Percentiles rank a stretch among this genome's conserved stretches.
Evolutionary conservation across 257 asterid genomes (phyloP).

Genomic region (Rhazya stricta): DNA sequence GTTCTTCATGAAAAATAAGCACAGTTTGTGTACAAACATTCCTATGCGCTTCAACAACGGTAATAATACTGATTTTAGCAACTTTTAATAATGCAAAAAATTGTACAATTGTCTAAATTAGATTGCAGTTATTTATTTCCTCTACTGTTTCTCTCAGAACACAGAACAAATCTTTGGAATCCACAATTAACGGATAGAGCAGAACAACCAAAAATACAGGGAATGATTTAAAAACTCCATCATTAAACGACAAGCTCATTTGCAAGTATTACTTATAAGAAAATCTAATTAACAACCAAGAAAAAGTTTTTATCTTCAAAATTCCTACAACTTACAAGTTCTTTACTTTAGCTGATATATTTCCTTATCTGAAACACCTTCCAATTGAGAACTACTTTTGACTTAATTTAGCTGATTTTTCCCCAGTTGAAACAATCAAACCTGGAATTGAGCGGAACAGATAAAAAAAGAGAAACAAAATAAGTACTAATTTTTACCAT

Average conservation of each 20-base stretch:
- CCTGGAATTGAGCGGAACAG: background rate
- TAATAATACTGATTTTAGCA: background rate
- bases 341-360: background rate
- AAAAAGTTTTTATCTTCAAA: background rate
- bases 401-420: background rate
- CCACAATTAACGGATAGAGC: background rate
- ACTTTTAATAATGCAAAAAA: background rate
- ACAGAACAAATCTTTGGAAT: background rate
- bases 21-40: background rate
- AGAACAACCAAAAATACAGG: background rate
- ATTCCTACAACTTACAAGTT: background rate
- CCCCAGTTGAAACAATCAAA: background rate
- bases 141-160: background rate
- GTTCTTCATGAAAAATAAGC: background rate
- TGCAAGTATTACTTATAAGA: background rate
- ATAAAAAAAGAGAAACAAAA: background rate
- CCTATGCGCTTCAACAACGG: background rate
- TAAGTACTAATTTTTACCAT: constrained; percentile 42
- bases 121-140: background rate
- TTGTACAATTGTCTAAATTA: background rate
- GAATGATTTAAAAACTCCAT: background rate
- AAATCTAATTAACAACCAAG: background rate
- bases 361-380: background rate
- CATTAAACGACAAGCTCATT: background rate
- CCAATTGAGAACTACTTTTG: background rate